Base-by-base conservation (phyloP, 768 basidiomycete species). In the Mycena filopes region DNA sequence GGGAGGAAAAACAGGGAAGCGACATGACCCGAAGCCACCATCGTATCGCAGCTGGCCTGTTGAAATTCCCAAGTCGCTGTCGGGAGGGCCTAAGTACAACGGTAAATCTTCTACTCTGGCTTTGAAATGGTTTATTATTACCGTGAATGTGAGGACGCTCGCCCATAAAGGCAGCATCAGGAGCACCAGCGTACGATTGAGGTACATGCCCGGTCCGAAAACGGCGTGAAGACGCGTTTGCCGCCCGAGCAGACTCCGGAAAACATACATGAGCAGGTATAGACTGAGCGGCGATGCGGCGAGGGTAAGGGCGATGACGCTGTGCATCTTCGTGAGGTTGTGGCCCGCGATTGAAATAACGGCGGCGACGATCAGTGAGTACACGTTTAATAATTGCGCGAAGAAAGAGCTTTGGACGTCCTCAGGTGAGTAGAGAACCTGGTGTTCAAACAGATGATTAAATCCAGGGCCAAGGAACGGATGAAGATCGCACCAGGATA, bases 331-430 rank as follows among this genome's bases (percentile, higher is more conserved):
- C 9, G 69, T 70, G 55, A 70, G 65, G 38, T 64, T 66, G 25
- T 59, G 54, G 1, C 36, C 61, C 29, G 49, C 54, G 18, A 70
- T 56, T 1, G 65, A 41, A 21, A 70, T 43, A 0, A 65, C 43
- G 3, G 65, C 65, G 21, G 69, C 66, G 20, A 67, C 65, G 46
- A 70, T 63, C 29, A 70, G 65, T 29, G 69, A 70, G 55, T 70
- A 70, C 4, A 67, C 65, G 49, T 66, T 66, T 29, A 70, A 65
- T 2, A 70, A 49, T 51, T 66, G 69, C 1, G 68, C 64, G 40
- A 63, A 66, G 48, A 69, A 69, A 11, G 68, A 26, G 2, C 50
- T 55, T 1, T 38, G 12, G 11, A 69, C 64, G 12, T 62, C 53
- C 18, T 57, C 63, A 1, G 68, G 68, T 15, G 60, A 63, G 31